Evolutionary conservation across 331 rosid species (phyloP), one percentile per base, ranked within the genome.

Genomic region (Phaseolus coccineus): DNA sequence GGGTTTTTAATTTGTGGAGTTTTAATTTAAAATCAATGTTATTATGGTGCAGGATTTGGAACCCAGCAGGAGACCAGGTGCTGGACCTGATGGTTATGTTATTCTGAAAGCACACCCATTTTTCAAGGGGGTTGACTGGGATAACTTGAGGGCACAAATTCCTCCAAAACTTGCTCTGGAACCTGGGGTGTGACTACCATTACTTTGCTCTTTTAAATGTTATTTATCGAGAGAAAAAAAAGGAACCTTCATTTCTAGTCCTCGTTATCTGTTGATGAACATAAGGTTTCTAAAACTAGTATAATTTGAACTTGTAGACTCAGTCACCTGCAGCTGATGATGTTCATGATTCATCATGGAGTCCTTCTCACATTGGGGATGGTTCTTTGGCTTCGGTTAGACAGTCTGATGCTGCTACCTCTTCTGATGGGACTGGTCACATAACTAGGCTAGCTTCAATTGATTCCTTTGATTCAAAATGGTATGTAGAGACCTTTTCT

Each of bases 391-490:
- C 77, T 76, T 59, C 81, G 55, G 77, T 40, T 3, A 90, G 87
- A 80, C 91, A 85, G 72, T 84, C 73, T 82, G 96, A 93, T 73
- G 90, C 86, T 69, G 85, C 96, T 70, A 46, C 96, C 69, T 84
- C 96, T 69, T 85, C 92, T 1, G 97, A 96, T 4, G 88, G 90
- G 77, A 73, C 87, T 71, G 82, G 84, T 57, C 88, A 86, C 71
- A 72, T 93, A 62, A 90, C 96, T 67, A 89, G 98, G 81, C 96
- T 96, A 14, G 99, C 99, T 71, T 96, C 99, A 39, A 96, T 96
- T 28, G 99, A 96, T 83, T 96, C 99, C 73, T 96, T 96, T 27
- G 99, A 96, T 87, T 96, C 99, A 57, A 96, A 91, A 84, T 96
- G 99, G 99, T 96, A 89, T 71, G 81, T 28, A 10, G 15, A 24